Conservation (phyloP, 768 basidiomycete genomes). For the Clathrus columnatus region DNA sequence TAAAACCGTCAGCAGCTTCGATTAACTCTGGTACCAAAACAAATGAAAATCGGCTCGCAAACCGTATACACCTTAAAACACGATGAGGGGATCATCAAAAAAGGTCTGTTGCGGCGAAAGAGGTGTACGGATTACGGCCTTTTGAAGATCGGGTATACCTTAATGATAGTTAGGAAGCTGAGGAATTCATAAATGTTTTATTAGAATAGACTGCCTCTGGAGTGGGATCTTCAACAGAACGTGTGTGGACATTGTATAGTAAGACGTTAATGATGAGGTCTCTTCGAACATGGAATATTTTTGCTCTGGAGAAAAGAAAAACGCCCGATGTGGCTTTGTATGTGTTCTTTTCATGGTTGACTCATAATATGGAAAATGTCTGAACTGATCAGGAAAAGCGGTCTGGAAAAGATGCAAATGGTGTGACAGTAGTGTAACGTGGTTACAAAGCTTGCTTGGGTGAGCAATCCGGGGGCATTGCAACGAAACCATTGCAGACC, state of each 20-base stretch:
- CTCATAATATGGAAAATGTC: too few relatives aligned
- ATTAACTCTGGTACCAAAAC: constrained; percentile 59
- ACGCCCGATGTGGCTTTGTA: too few relatives aligned
- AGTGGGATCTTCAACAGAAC: constrained; percentile 79
- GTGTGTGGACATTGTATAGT: constrained; percentile 91
- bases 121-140: constrained; percentile 81
- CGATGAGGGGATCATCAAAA: constrained; percentile 88
- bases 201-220: constrained; percentile 48
- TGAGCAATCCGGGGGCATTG: too few relatives aligned
- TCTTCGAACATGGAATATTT: constrained; percentile 49
- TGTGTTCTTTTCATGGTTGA: too few relatives aligned
- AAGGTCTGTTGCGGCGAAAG: constrained; percentile 83
- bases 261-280: constrained; percentile 94
- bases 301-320: constrained; percentile 51
- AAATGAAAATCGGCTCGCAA: constrained; percentile 87
- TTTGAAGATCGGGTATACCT: constrained; percentile 78
- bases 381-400: too few relatives aligned
- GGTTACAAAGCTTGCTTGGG: too few relatives aligned
- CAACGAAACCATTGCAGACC: too few relatives aligned
- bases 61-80: constrained; percentile 83
- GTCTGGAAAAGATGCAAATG: too few relatives aligned
- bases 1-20: constrained; percentile 34
- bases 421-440: too few relatives aligned
- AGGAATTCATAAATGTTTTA: too few relatives aligned
- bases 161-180: constrained; percentile 23